Evolutionary conservation across 2,329 filamentous ascomycete species (phyloP).

Genomic region (Phaeophleospora eucalypticola): DNA sequence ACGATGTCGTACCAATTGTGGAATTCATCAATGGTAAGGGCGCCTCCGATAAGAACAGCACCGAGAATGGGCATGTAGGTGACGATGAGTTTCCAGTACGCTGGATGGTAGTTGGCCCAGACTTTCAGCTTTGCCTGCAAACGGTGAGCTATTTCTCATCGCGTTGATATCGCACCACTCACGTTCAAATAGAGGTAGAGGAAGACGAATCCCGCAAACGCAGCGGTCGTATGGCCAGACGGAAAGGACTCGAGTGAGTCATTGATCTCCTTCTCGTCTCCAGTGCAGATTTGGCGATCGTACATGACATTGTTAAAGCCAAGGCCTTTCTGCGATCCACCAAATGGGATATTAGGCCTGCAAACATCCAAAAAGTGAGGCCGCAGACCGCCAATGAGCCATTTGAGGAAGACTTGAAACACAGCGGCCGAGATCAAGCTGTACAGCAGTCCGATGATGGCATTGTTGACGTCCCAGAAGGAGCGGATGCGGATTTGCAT

Average conservation of each 20-base stretch:
- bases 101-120: slow-evolving; percentile 66
- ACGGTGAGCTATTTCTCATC: too few relatives aligned
- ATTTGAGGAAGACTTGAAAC: slow-evolving; percentile 73
- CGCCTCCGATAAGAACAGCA: slow-evolving; percentile 63
- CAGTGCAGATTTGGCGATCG: slow-evolving; percentile 66
- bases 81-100: slow-evolving; percentile 68
- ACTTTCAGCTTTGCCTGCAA: slow-evolving; percentile 76
- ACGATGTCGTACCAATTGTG: slow-evolving; percentile 75
- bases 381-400: slow-evolving; percentile 68
- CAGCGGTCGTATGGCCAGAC: slow-evolving; percentile 68
- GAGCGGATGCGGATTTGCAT: slow-evolving; percentile 49
- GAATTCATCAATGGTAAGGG: slow-evolving; percentile 66
- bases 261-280: slow-evolving; percentile 60
- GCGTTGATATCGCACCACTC: too few relatives aligned
- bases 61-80: slow-evolving; percentile 64
- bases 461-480: slow-evolving; percentile 61
- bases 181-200: slow-evolving; percentile 72
- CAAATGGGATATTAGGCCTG: slow-evolving; percentile 54
- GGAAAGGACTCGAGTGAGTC: slow-evolving; percentile 69
- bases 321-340: slow-evolving; percentile 38
- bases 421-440: slow-evolving; percentile 66
- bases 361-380: slow-evolving; percentile 69
- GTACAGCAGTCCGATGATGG: slow-evolving; percentile 64
- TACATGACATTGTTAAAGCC: slow-evolving; percentile 63
- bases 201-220: slow-evolving; percentile 68